Conservation (phyloP, 75 land plant species). For the Cunninghamia lanceolata region DNA sequence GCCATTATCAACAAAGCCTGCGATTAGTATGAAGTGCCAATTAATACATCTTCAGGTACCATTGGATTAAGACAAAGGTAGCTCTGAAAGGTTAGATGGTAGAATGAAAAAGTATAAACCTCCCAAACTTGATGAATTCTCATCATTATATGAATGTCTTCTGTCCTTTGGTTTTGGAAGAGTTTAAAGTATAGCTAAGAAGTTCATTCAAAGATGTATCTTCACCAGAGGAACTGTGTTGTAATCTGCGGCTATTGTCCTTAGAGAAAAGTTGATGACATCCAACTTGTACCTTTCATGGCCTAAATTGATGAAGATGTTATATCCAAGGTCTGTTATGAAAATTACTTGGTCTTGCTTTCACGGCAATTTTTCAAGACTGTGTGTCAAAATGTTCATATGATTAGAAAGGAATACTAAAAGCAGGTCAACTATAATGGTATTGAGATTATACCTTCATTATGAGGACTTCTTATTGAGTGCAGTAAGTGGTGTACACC, state of each 20-base stretch:
- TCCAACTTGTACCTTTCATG: slow-evolving; percentile 66
- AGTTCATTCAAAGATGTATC: slow-evolving; percentile 55
- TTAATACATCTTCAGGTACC: slow-evolving; percentile 70
- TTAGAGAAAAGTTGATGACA: slow-evolving; percentile 88
- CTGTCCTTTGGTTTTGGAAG: slow-evolving; percentile 90
- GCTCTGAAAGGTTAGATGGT: slow-evolving; percentile 24
- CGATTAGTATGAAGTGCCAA: slow-evolving; percentile 38
- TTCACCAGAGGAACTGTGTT: slow-evolving; percentile 54
- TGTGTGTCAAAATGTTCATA: slow-evolving; percentile 58
- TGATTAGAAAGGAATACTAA: slow-evolving; percentile 78
- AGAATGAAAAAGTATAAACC: slow-evolving; percentile 45
- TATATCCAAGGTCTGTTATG: slow-evolving; percentile 40
- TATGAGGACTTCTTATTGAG: slow-evolving; percentile 49
- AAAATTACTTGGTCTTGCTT: slow-evolving; percentile 85
- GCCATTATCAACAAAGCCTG: slow-evolving; percentile 20
- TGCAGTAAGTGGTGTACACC: slow-evolving; percentile 92
- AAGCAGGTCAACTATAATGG: slow-evolving; percentile 41
- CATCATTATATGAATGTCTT: slow-evolving; percentile 77
- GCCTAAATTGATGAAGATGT: slow-evolving; percentile 48
- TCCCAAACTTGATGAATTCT: slow-evolving; percentile 74
- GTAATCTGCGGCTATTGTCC: slow-evolving; percentile 65
- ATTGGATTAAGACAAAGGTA: slow-evolving; percentile 21
- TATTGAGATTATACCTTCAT: slow-evolving; percentile 59
- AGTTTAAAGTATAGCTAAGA: slow-evolving; percentile 80
- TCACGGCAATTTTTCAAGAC: slow-evolving; percentile 53